These are phyloP conservation scores for Mycena capillaripes DNA, from an alignment of 768 basidiomycete species.

Conservation along the genomic window DNA sequence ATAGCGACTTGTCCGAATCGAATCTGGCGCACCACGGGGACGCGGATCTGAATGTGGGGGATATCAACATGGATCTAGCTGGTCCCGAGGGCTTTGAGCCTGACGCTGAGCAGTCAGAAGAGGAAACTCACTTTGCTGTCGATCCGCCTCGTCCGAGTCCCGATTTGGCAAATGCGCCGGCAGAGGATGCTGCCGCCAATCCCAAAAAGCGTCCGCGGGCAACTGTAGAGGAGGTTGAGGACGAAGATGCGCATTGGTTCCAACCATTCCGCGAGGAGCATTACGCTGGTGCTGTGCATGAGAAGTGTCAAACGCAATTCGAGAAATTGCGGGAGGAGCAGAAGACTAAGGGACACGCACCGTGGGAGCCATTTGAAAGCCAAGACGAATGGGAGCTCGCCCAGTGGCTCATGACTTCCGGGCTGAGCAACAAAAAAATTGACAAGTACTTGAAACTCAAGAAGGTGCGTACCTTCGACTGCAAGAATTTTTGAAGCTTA, in stretches of 20 bases:
- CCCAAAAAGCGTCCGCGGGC: not conserved
- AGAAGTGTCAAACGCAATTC: constrained; percentile 25
- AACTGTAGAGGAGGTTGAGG: constrained; percentile 13
- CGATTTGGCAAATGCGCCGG: too few species aligned
- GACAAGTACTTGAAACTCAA: constrained; percentile 47
- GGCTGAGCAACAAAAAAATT: constrained; percentile 43
- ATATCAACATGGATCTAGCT: too few species aligned
- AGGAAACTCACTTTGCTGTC: not conserved
- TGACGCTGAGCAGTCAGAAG: not conserved
- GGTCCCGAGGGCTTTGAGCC: not conserved
- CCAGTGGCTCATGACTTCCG: constrained; percentile 44
- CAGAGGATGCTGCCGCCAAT: not conserved
- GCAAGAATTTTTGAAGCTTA: not conserved
- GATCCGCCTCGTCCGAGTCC: not conserved
- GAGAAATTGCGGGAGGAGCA: constrained; percentile 25
- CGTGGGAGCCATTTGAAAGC: constrained; percentile 45
- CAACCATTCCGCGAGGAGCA: not conserved
- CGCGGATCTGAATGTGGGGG: not conserved
- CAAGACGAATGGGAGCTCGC: constrained; percentile 50
- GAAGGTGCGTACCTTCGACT: not conserved
- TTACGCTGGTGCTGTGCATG: not conserved
- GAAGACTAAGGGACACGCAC: constrained; percentile 16
- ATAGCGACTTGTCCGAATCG: not conserved
- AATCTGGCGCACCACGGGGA: not conserved
- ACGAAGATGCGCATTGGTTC: not conserved